phyloP scores from a whole-genome alignment of 2,329 filamentous ascomycete genomes.

The Colletotrichum aenigma region DNA sequence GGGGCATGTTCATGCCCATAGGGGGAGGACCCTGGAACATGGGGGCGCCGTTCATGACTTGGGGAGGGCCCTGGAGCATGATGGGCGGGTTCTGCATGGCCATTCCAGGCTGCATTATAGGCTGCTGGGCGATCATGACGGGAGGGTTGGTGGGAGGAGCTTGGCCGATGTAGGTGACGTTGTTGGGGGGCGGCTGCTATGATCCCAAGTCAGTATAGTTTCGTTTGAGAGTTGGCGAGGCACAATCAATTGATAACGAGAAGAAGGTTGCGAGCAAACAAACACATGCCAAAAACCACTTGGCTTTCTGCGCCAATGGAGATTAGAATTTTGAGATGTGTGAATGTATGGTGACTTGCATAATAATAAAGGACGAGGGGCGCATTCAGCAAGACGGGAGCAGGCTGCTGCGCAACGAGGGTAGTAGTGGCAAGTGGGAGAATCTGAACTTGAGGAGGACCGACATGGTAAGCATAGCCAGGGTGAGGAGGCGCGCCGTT shows the following conservation, averaged over 20 bases:
- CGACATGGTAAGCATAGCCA: conserved; percentile 32
- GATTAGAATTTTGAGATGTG: neutral
- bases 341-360: conserved; percentile 37
- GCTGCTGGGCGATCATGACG: conserved; percentile 37
- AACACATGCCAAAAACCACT: neutral
- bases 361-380: conserved; percentile 31
- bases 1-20: conserved; percentile 12
- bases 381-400: conserved; percentile 1
- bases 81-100: conserved; percentile 17
- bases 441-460: conserved; percentile 32
- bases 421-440: conserved; percentile 21
- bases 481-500: conserved; percentile 26
- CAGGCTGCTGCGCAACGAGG: neutral
- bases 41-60: neutral
- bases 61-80: conserved; percentile 33
- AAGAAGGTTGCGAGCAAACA: neutral
- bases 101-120: conserved; percentile 28
- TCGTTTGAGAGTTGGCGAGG: neutral
- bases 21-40: conserved; percentile 1
- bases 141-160: conserved; percentile 24
- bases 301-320: neutral
- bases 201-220: conserved; percentile 18
- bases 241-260: neutral
- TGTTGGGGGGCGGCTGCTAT: conserved; percentile 32
- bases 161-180: conserved; percentile 30